phyloP scores from a whole-genome alignment of 2,329 filamentous ascomycete species.

The Cryphonectria naterciae region DNA sequence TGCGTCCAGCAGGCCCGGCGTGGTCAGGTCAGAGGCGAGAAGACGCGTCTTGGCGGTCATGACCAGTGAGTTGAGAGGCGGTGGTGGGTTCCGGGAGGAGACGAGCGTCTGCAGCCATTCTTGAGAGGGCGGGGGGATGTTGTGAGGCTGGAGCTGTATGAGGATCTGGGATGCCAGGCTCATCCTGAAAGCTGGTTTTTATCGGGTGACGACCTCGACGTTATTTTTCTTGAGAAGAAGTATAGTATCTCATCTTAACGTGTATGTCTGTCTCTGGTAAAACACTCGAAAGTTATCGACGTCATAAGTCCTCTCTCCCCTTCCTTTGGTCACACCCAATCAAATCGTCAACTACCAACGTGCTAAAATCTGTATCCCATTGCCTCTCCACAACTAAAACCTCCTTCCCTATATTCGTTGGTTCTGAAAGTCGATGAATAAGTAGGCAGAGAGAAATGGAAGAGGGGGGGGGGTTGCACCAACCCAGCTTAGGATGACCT shows the following conservation, averaged over 20 bases:
- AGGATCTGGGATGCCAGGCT: constrained; percentile 54
- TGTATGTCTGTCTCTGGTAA: neutral
- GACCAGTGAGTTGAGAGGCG: constrained; percentile 71
- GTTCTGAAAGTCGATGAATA: neutral
- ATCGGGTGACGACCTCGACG: neutral
- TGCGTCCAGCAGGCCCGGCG: constrained; percentile 55
- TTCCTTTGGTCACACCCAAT: neutral
- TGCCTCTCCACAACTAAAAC: neutral
- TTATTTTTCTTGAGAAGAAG: neutral
- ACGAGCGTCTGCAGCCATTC: constrained; percentile 69
- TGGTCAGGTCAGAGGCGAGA: constrained; percentile 75
- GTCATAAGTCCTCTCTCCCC: neutral
- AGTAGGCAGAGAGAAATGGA: neutral
- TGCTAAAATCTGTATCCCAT: neutral
- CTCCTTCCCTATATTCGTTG: neutral
- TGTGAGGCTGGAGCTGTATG: constrained; percentile 54
- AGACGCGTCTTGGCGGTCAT: constrained; percentile 83
- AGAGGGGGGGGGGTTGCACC: neutral
- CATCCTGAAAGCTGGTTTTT: constrained; percentile 33
- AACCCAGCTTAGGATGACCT: neutral
- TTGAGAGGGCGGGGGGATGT: constrained; percentile 55
- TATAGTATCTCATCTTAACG: neutral
- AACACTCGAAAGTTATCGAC: neutral
- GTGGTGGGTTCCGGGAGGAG: constrained; percentile 56
- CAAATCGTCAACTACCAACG: neutral